Percentiles rank a stretch among this genome's conserved stretches.
Evolutionary conservation across 1,284 basidiomycete genomes (phyloP).

Genomic region (Cutaneotrichosporon dermatis): DNA sequence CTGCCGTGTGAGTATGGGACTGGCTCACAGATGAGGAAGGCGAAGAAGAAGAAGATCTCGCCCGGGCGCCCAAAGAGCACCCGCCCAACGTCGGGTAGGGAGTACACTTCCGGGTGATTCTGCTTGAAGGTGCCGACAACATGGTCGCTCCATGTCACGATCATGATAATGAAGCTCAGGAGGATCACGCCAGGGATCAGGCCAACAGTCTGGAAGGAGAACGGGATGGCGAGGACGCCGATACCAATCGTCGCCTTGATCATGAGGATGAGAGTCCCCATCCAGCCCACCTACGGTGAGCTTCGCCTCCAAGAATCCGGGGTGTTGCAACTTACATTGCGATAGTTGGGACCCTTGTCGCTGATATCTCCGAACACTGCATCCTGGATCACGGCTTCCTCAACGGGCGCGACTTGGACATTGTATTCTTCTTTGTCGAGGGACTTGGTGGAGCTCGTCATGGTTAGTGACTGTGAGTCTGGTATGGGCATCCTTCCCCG

Average conservation of each 20-base stretch:
- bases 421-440: too few relatives aligned
- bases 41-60: constrained; percentile 7
- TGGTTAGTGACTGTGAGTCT: too few relatives aligned
- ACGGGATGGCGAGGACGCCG: constrained; percentile 36
- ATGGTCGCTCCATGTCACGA: constrained; percentile 31
- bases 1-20: too few relatives aligned
- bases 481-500: too few relatives aligned
- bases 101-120: constrained; percentile 36
- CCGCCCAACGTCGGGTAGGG: constrained; percentile 29
- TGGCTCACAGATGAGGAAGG: constrained; percentile 10
- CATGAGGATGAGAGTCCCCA: constrained; percentile 22
- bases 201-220: constrained; percentile 30
- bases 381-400: constrained; percentile 10
- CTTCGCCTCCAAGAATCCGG: neutral
- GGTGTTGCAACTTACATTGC: constrained; percentile 25
- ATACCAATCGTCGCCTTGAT: constrained; percentile 36
- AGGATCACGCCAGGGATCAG: constrained; percentile 36
- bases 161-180: constrained; percentile 26
- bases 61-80: constrained; percentile 12
- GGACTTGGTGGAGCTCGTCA: too few relatives aligned
- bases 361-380: constrained; percentile 32
- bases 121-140: constrained; percentile 40
- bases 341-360: constrained; percentile 29
- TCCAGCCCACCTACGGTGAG: constrained; percentile 15
- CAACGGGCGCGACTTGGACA: too few relatives aligned